Evolutionary conservation across 805 yeast species (phyloP), one percentile per base, ranked within the genome.

Genomic region (Teunomyces atbi): DNA sequence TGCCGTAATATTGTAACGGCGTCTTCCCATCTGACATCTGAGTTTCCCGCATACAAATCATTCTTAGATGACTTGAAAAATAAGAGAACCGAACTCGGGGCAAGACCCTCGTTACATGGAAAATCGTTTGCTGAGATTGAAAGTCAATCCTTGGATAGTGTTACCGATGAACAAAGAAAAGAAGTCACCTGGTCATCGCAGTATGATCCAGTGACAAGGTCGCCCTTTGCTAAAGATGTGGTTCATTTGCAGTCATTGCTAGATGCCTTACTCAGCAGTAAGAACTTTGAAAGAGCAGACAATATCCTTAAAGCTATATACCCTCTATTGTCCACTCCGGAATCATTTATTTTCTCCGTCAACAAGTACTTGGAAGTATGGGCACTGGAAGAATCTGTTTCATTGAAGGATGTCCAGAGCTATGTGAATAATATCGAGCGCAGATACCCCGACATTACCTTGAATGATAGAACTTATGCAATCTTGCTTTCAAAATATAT

Each of bases 221-320:
- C 73, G 4, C 75, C 75, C 0, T 69, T 61, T 60, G 75, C 85
- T 5, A 78, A 77, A 58, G 84, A 81, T 51, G 77, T 79, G n/a
- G 70, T 74, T 44, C 84, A 84, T 55, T 71, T 85, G 15, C 89
- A 91, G 82, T 79, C 91, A 2, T 65, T 89, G 29, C 71, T 89
- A 34, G 96, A 89, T 55, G 92, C 94, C 0, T 84, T 91, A 53
- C 59, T 89, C 27, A 79, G 81, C 37, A 77, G 86, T 28, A 76
- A 76, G 44, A 85, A 86, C 58, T 78, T 76, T 54, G 78, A 75
- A 18, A 73, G 96, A 57, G 96, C 96, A 0, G 82, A 80, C 52
- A 68, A 83, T 19, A 81, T 89, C 16, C 64, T 89, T 34, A 71
- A 74, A 45, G 83, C 90, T 2, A 70, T 89, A 40, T 75, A 82